Evolutionary conservation across 179 eudicot species (phyloP), one percentile per base, ranked within the genome.

Genomic region (Corrigiola litoralis): DNA sequence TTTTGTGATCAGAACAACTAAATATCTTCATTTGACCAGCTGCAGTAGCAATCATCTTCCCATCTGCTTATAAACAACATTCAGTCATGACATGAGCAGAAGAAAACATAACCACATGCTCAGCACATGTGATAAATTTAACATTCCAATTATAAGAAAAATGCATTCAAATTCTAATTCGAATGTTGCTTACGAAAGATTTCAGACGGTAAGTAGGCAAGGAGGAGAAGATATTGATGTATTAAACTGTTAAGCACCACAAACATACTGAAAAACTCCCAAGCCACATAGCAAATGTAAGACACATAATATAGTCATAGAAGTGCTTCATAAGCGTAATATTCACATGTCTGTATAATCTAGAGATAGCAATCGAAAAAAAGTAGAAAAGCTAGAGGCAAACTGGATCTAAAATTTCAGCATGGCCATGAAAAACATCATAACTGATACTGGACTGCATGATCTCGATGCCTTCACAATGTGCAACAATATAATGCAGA

Each of bases 21-120:
- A 85, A 85, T 70, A 91, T 80, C 90, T 88, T 91, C 75, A 95
- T 58, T 70, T 85, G 96, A 71, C 88, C 88, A 72, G 96, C 84
- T 54, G 97, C 97, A 51, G 97, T 91, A 44, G 92, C 96, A 63
- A 95, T 66, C 57, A 63, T 69, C 61, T 81, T 85, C 70, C 99
- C 99, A 78, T 88, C 99, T 95, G 82, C 67, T 67, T 38, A 58
- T 11, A 51, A 25, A 71, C 55, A 69, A 25, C 53, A 60, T 14
- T 65, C 24, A 52, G 17, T n/a, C 62, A 60, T 21, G 53, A 55
- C 27, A 20, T 47, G 24, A 61, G 56, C 23, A 61, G 34, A 66
- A 72, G 5, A 47, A 11, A 25, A 34, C 12, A 40, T 24, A 52
- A 42, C 24, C 47, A 57, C 29, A 11, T 10, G 17, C 25, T 33